Conservation (phyloP, 192 early-diverging fungal genomes). For the Nowakowskiella sp. region DNA sequence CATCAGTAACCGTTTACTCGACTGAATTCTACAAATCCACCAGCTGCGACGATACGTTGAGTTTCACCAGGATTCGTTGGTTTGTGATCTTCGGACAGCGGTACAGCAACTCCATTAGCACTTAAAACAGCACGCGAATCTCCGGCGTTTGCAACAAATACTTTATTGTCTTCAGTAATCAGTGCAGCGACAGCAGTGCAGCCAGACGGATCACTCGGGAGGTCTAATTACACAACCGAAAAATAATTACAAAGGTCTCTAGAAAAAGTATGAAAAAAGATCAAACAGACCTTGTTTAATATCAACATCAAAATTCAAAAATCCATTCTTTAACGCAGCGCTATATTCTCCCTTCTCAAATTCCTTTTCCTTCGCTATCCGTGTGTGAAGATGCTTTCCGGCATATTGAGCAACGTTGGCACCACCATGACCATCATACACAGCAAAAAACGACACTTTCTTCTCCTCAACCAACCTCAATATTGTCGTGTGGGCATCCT, state of each 20-base stretch:
- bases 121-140: conserved; percentile 91
- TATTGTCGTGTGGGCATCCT: conserved; percentile 91
- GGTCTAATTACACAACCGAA: conserved; percentile 24
- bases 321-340: conserved; percentile 75
- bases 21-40: conserved; percentile 97
- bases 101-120: conserved; percentile 60
- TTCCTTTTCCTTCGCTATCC: conserved; percentile 51
- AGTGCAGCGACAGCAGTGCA: conserved; percentile 92
- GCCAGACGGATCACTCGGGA: conserved; percentile 77
- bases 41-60: conserved; percentile 76
- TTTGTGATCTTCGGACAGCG: conserved; percentile 93
- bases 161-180: conserved; percentile 70
- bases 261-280: background rate
- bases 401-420: conserved; percentile 73
- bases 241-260: background rate
- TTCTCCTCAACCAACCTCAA: conserved; percentile 48
- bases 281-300: conserved; percentile 55
- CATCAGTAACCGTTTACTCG: conserved; percentile 81
- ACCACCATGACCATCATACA: conserved; percentile 95
- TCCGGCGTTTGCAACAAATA: conserved; percentile 89
- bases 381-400: conserved; percentile 67
- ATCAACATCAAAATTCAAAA: conserved; percentile 67
- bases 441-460: conserved; percentile 79
- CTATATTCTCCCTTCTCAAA: conserved; percentile 66
- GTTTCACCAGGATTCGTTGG: conserved; percentile 80